Base-by-base conservation (phyloP, 495 filamentous ascomycete species). In the Staphylotrichum tortipilum region DNA sequence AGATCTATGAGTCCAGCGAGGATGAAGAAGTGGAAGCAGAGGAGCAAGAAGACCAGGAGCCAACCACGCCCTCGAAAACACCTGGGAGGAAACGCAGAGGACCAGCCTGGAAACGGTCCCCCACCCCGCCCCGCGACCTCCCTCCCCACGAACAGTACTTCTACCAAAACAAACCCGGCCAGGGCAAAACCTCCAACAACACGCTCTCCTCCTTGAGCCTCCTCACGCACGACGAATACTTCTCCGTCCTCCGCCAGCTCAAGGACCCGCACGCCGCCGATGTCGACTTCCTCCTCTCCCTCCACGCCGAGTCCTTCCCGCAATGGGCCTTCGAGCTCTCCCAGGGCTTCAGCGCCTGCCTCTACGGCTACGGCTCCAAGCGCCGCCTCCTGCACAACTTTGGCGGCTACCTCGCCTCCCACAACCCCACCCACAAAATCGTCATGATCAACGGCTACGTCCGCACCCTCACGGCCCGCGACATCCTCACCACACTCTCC, bases 291-390 rank as follows among this genome's bases (percentile, higher is more conserved):
- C 74, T 98, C 23, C 72, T 83, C 47, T 76, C 82, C 17, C 70
- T 94, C 19, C 90, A 97, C 62, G 74, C 78, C 36, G 79, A 83
- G 34, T 86, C 84, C 14, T 97, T 95, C 62, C 76, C 83, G 11
- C 92, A 97, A 62, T 98, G 92, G 92, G 67, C 74, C 14, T 98
- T 97, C 57, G 94, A 98, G 68, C 78, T 97, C 18, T 76, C 80
- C 29, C 81, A 95, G 61, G 83, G 83, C 35, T 97, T 95, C 73
- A 94, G 85, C 62, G 75, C 95, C 49, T 92, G 94, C 57, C 68
- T 96, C 3, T 95, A 91, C 61, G 92, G 92, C 24, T 96, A 87
- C 55, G 92, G 92, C 6, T 90, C 86, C 33, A 98, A 97, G 60
- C 76, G 86, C 11, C 69, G 70, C 11, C 80, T 97, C 0, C 73